A percentile compares a stretch with the other conserved stretches of the same genome.
Conservation (phyloP, 768 basidiomycete genomes). For the Baorangia bicolor region DNA sequence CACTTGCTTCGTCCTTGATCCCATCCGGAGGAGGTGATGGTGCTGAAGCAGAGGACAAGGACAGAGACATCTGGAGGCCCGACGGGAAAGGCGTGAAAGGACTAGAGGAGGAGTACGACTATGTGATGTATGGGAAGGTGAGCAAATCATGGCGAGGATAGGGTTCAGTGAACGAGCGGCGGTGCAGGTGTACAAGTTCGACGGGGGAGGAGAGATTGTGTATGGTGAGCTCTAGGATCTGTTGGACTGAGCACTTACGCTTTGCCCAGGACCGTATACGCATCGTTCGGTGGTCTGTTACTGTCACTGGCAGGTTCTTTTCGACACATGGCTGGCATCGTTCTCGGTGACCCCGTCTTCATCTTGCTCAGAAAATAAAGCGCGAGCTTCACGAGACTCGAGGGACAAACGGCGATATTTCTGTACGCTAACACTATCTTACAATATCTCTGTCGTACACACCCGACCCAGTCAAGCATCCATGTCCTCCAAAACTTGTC, state of each 20-base stretch:
- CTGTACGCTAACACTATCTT: conserved; percentile 5
- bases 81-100: conserved; percentile 79
- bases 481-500: conserved; percentile 5
- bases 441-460: conserved; percentile 2
- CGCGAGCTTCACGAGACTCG: not conserved
- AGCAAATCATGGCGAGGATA: not conserved
- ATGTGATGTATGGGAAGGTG: conserved; percentile 99
- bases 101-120: conserved; percentile 94
- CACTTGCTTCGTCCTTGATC: conserved; percentile 78
- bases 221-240: conserved; percentile 31
- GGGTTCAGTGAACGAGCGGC: conserved; percentile 9
- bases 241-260: not conserved
- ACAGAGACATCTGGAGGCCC: conserved; percentile 79
- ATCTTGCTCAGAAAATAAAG: conserved; percentile 77
- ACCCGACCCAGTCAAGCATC: not conserved
- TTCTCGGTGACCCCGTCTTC: conserved; percentile 92
- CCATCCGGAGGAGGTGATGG: conserved; percentile 53
- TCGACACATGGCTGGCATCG: conserved; percentile 88
- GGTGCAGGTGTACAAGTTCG: conserved; percentile 91
- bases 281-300: conserved; percentile 93
- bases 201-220: conserved; percentile 86
- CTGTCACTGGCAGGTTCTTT: conserved; percentile 92
- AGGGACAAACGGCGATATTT: not conserved
- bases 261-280: conserved; percentile 79
- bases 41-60: conserved; percentile 63